phyloP scores from a whole-genome alignment of 805 yeast species.

The Kuraishia cidri region DNA sequence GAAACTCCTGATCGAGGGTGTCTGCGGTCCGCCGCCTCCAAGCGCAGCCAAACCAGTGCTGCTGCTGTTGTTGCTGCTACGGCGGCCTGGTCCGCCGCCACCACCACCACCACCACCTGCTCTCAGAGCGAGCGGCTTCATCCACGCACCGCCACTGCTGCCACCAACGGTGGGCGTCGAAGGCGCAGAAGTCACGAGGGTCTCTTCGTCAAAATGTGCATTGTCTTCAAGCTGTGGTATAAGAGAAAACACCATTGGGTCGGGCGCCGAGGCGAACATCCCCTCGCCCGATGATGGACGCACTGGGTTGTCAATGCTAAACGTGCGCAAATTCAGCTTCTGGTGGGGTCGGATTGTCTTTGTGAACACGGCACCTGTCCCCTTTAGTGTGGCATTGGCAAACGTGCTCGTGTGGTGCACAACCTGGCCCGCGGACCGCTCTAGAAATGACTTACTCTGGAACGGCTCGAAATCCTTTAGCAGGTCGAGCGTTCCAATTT shows the following conservation, averaged over 20 bases:
- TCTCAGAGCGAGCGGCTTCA: constrained; percentile 7
- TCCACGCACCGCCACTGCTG: constrained; percentile 4
- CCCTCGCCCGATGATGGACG: constrained; percentile 20
- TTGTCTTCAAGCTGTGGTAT: background rate
- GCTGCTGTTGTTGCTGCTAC: too few species aligned
- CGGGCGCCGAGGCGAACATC: constrained; percentile 14
- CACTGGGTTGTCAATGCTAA: constrained; percentile 25
- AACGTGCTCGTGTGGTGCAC: constrained; percentile 8
- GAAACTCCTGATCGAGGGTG: too few species aligned
- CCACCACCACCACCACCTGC: too few species aligned
- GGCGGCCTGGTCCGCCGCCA: too few species aligned
- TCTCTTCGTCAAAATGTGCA: background rate
- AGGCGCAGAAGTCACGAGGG: background rate
- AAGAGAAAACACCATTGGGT: background rate
- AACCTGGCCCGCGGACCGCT: constrained; percentile 9
- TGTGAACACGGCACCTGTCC: constrained; percentile 19
- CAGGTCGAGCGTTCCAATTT: constrained; percentile 26
- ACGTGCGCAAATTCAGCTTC: constrained; percentile 12
- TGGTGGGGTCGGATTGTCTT: constrained; percentile 22
- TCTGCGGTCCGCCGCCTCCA: too few species aligned
- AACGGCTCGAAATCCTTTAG: constrained; percentile 25
- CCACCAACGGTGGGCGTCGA: constrained; percentile 1
- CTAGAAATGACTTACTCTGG: constrained; percentile 25
- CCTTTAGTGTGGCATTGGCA: constrained; percentile 16
- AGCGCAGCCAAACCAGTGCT: too few species aligned